Evolutionary conservation across 2,329 filamentous ascomycete species (phyloP), one percentile per base, ranked within the genome.

Genomic region (Verticillium zaregamsianum): DNA sequence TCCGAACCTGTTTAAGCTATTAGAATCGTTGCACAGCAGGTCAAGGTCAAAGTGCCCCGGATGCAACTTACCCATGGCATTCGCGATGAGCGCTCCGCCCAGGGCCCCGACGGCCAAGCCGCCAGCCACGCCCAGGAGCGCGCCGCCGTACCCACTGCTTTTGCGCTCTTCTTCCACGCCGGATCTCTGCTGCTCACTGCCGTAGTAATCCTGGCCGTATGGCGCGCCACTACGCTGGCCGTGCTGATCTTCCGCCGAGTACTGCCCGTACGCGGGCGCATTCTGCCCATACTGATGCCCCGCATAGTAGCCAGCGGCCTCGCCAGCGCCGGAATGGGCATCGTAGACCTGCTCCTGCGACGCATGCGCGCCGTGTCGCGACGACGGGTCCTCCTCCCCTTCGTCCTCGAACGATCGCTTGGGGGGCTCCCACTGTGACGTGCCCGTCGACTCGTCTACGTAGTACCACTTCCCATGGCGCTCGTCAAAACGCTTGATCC

Each of bases 41-140:
- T 15, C 6, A 2, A 25, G 25, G n/a, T n/a, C 25, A 31, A 28
- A 55, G 15, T 25, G 3, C 9, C 5, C 9, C 14, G 37, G 3
- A n/a, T 8, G n/a, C 1, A 9, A 77, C 80, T 62, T 78, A 88
- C 86, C 75, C 15, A 86, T 65, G 59, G 82, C 82, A 68, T 87
- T 78, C 14, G 80, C 81, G 61, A 88, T 72, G 39, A 86, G 69
- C 4, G 84, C 86, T 56, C 86, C 86, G 12, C 82, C 86, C 37
- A 86, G 70, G 54, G 79, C 82, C 64, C 84, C 84, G 9, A 80
- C 75, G 0, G 83, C 85, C 32, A 87, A 64, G 69, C 86, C 86
- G 54, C 80, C 86, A 6, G 82, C 82, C 59, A 81, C 86, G 25
- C 80, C 85, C 40, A 84, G 75, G 23, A 87, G 71, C 68, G 85